phyloP scores from a whole-genome alignment of 2,329 filamentous ascomycete species.

The Periconia macrospinosa region DNA sequence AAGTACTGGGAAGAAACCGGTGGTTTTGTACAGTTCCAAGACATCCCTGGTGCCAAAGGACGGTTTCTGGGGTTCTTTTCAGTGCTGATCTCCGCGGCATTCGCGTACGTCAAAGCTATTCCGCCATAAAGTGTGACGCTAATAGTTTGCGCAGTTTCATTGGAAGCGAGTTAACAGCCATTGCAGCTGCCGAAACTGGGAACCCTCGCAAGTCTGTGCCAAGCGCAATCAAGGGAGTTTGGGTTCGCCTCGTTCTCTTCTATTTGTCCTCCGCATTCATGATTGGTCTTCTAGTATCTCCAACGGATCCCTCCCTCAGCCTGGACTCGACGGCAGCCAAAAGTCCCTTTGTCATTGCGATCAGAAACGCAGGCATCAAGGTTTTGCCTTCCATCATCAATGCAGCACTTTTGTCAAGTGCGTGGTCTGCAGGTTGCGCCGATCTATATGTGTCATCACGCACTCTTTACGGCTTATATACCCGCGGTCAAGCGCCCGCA shows the following conservation, averaged over 20 bases:
- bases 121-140: not conserved
- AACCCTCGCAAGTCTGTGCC: slow-evolving; percentile 50
- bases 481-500: slow-evolving; percentile 49
- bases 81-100: slow-evolving; percentile 43
- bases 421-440: slow-evolving; percentile 50
- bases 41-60: slow-evolving; percentile 10
- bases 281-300: slow-evolving; percentile 50
- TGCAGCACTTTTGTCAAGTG: slow-evolving; percentile 52
- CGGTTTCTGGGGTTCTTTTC: slow-evolving; percentile 24
- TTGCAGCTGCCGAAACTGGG: slow-evolving; percentile 48
- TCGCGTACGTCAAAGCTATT: slow-evolving; percentile 6
- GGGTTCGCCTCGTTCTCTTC: slow-evolving; percentile 50
- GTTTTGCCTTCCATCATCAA: slow-evolving; percentile 52
- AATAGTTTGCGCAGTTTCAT: slow-evolving; percentile 30
- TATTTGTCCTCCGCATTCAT: slow-evolving; percentile 51
- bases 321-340: slow-evolving; percentile 48
- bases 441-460: slow-evolving; percentile 49
- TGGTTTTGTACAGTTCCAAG: slow-evolving; percentile 49
- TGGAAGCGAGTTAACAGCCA: slow-evolving; percentile 45
- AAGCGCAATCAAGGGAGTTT: slow-evolving; percentile 50
- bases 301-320: slow-evolving; percentile 40
- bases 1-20: slow-evolving; percentile 48
- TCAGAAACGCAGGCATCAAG: slow-evolving; percentile 43
- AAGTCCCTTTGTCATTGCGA: slow-evolving; percentile 52
- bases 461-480: slow-evolving; percentile 49